These are phyloP conservation scores for Metarhizium humberi DNA, from an alignment of 2,329 filamentous ascomycete species.

Conservation along the genomic window DNA sequence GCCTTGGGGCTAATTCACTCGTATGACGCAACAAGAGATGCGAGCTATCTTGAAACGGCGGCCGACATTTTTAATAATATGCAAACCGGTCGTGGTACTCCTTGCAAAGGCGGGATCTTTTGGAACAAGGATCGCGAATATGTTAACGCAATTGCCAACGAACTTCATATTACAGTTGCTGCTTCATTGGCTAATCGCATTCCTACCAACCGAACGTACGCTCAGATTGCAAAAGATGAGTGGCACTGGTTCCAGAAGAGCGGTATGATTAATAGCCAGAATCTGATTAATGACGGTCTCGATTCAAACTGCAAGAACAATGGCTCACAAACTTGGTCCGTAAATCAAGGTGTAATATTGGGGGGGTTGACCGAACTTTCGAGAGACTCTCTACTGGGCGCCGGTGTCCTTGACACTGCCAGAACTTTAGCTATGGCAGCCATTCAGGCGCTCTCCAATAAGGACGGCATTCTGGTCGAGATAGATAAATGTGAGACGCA, in stretches of 20 bases:
- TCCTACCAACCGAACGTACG: slow-evolving; percentile 30
- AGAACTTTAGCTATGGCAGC: slow-evolving; percentile 42
- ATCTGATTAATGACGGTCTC: slow-evolving; percentile 46
- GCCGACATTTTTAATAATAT: slow-evolving; percentile 47
- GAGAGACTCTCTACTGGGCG: slow-evolving; percentile 29
- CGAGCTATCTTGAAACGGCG: slow-evolving; percentile 42
- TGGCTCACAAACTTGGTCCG: slow-evolving; percentile 40
- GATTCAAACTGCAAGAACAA: slow-evolving; percentile 40
- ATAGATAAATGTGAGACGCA: slow-evolving; percentile 23
- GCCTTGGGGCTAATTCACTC: slow-evolving; percentile 47
- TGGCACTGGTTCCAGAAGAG: slow-evolving; percentile 43
- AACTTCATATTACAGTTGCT: slow-evolving; percentile 45
- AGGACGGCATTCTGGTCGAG: slow-evolving; percentile 35
- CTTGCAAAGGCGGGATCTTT: slow-evolving; percentile 43
- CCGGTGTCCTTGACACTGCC: slow-evolving; percentile 30
- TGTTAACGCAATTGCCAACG: slow-evolving; percentile 48
- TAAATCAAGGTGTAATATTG: slow-evolving; percentile 50
- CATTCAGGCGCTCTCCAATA: slow-evolving; percentile 33
- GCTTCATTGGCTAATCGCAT: slow-evolving; percentile 44
- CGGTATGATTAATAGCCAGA: slow-evolving; percentile 42
- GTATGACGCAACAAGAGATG: slow-evolving; percentile 42
- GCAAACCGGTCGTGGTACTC: slow-evolving; percentile 33
- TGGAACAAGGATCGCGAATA: slow-evolving; percentile 43
- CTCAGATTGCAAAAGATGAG: slow-evolving; percentile 36
- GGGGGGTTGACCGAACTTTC: slow-evolving; percentile 44